phyloP scores from a whole-genome alignment of 148 eudicot species.

The Agrostemma githago region DNA sequence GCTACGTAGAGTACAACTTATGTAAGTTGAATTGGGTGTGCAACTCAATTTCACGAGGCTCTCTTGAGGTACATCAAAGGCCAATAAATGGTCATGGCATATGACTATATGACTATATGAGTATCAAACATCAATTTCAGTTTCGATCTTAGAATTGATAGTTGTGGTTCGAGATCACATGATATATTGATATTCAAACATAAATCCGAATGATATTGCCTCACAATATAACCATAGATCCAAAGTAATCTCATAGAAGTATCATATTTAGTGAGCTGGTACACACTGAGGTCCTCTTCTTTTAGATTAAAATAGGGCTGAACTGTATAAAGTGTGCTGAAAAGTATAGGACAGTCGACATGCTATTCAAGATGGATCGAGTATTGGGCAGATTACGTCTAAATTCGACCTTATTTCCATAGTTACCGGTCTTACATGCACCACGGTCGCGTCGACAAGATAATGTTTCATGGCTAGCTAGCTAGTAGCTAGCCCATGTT shows the following conservation, averaged over 20 bases:
- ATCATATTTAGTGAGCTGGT: not conserved
- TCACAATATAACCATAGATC: too few species aligned
- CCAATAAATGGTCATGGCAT: not conserved
- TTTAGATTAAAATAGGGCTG: not conserved
- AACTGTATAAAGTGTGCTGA: too few species aligned
- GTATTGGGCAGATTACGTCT: not conserved
- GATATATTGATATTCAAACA: too few species aligned
- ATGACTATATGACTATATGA: not conserved
- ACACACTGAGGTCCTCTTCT: not conserved
- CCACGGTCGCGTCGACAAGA: not conserved
- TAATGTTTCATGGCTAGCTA: not conserved
- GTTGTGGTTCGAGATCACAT: not conserved
- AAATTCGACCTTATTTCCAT: not conserved
- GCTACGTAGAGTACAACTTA: not conserved
- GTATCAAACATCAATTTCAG: not conserved
- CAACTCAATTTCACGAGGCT: not conserved
- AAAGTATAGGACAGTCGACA: too few species aligned
- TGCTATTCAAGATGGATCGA: not conserved
- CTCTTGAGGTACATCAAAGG: not conserved
- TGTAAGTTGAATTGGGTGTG: not conserved
- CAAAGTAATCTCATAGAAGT: not conserved
- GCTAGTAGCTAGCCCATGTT: not conserved
- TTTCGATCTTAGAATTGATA: not conserved
- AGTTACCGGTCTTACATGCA: not conserved
- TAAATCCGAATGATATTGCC: too few species aligned